These are phyloP conservation scores for Colletotrichum sp. DNA, from an alignment of 2,329 filamentous ascomycete species.

Conservation along the genomic window DNA sequence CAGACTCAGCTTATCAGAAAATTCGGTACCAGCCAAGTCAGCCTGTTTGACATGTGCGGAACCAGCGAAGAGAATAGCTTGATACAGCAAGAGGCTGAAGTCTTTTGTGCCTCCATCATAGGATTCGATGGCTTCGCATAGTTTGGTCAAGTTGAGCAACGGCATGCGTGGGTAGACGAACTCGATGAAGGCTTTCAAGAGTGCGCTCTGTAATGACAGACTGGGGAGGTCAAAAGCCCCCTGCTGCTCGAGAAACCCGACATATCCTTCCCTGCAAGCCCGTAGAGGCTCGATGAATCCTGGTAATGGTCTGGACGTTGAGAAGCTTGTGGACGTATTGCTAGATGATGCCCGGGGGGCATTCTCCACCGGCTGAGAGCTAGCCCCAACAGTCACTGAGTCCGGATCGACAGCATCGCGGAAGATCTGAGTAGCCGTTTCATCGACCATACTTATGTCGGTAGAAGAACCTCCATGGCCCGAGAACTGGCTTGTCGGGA, in stretches of 20 bases:
- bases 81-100: background rate
- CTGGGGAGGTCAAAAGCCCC: background rate
- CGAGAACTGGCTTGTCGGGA: background rate
- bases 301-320: background rate
- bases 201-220: background rate
- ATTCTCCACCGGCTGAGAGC: background rate
- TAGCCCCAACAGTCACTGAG: background rate
- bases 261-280: background rate
- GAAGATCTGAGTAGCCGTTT: background rate
- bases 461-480: background rate
- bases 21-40: background rate
- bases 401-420: background rate
- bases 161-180: background rate
- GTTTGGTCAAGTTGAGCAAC: background rate
- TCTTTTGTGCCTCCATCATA: background rate
- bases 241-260: background rate
- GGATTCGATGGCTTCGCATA: background rate
- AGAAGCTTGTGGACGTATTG: background rate
- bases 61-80: background rate
- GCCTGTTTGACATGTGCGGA: background rate
- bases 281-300: background rate
- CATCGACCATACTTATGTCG: background rate
- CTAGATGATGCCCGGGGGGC: background rate
- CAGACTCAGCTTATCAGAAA: background rate
- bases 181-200: background rate